Evolutionary conservation across 768 basidiomycete genomes (phyloP).

Genomic region (Psilocybe tampanensis): DNA sequence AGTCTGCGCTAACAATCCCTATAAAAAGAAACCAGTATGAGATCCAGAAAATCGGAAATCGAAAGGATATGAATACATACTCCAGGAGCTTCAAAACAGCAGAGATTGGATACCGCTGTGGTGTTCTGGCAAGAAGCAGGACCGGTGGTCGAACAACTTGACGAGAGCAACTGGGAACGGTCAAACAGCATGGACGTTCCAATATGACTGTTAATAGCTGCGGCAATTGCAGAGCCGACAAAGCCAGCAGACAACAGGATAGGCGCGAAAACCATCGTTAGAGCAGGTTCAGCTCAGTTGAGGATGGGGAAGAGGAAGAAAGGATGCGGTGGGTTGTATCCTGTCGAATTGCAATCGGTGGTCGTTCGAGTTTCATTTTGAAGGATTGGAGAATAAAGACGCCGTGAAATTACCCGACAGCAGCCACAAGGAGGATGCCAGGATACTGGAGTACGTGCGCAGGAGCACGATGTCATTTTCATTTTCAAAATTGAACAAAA

Average conservation of each 20-base stretch:
- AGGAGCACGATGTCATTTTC: slow-evolving; percentile 8
- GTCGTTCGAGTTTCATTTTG: slow-evolving; percentile 9
- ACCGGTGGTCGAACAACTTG: slow-evolving; percentile 56
- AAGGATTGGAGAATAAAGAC: slow-evolving; percentile 4
- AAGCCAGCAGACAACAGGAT: slow-evolving; percentile 8
- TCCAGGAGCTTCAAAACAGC: slow-evolving; percentile 72
- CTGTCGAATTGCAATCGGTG: too few species aligned
- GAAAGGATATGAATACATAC: slow-evolving; percentile 37
- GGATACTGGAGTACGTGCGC: neutral
- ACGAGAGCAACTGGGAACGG: slow-evolving; percentile 33
- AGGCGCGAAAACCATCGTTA: slow-evolving; percentile 3
- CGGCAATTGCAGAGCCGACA: slow-evolving; percentile 8
- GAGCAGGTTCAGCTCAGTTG: neutral
- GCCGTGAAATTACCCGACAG: neutral
- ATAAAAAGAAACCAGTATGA: neutral
- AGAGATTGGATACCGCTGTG: slow-evolving; percentile 44
- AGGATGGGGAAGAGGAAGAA: neutral
- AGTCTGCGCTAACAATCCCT: slow-evolving; percentile 64
- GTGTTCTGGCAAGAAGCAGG: slow-evolving; percentile 57
- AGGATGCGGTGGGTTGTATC: slow-evolving; percentile 2
- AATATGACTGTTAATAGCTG: slow-evolving; percentile 8
- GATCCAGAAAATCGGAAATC: too few species aligned
- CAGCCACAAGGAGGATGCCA: neutral
- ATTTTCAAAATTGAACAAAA: slow-evolving; percentile 1
- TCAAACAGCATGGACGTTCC: slow-evolving; percentile 22